Base-by-base conservation (phyloP, 2,329 filamentous ascomycete species). In the Epichloe sylvatica region DNA sequence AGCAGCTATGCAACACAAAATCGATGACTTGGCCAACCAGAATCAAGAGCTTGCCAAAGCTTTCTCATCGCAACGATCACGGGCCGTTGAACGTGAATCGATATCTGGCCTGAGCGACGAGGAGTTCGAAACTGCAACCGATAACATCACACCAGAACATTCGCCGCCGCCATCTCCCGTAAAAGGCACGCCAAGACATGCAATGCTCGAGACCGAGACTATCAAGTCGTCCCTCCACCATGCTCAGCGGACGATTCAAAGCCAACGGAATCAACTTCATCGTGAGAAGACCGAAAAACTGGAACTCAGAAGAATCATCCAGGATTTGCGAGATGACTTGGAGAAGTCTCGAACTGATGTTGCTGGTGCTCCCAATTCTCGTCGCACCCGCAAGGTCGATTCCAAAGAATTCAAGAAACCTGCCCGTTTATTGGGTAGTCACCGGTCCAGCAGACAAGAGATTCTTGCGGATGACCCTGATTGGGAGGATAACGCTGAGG, bases 221-320 rank as follows among this genome's bases (percentile, higher is more conserved):
- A 72, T 98, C 57, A 94, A 92, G 70, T 94, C 90, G 49, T 96
- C 91, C 25, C 76, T 97, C 30, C 84, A 89, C 57, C 92, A 98
- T 64, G 91, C 92, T 38, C 92, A 97, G 65, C 81, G 91, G 51
- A 96, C 94, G 69, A 96, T 98, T 52, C 91, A 97, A 64, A 94
- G 88, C 60, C 78, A 97, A 57, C 89, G 94, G 67, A 89, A 85
- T 64, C 94, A 90, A 60, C 86, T 97, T 44, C 91, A 98, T 65
- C 85, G 92, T 35, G 92, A 98, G 67, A 98, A 97, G 80, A 96
- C 91, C 0, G 92, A 98, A 67, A 98, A 96, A 73, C 78, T 97
- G 30, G 92, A 98, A 67, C 78, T 97, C 49, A 90, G 88, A 68
- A 85, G 91, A 52, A 87, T 98, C 77, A 78, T 97, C 33, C 91